These are phyloP conservation scores for Tinospora cordifolia DNA, from an alignment of 164 flowering plant species.

Conservation along the genomic window DNA sequence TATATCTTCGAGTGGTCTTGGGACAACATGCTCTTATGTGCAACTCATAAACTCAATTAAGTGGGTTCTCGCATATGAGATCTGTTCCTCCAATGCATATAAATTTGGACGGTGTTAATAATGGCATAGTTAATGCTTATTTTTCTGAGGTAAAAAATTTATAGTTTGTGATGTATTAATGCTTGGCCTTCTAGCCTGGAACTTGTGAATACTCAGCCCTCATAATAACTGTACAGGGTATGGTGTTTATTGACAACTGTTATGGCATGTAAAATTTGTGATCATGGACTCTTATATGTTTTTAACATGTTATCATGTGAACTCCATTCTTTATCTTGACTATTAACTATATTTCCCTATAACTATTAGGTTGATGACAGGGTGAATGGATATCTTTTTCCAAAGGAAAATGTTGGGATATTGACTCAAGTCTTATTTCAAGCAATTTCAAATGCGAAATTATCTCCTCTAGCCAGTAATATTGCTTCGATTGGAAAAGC, in stretches of 20 bases:
- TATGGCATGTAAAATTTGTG: background rate
- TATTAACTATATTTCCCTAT: conserved; percentile 31
- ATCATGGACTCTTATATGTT: background rate
- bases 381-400: conserved; percentile 84
- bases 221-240: background rate
- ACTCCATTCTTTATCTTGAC: background rate
- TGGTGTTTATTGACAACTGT: background rate
- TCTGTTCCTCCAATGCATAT: background rate
- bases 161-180: background rate
- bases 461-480: conserved; percentile 53
- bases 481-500: conserved; percentile 56
- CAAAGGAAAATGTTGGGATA: conserved; percentile 51
- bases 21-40: background rate
- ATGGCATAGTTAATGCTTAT: background rate
- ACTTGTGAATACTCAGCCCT: background rate
- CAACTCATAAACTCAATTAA: background rate
- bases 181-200: background rate
- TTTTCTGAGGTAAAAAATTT: background rate
- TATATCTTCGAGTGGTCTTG: background rate
- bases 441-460: conserved; percentile 50
- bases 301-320: background rate
- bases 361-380: conserved; percentile 68
- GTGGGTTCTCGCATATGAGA: background rate
- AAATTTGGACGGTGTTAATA: background rate
- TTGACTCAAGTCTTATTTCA: conserved; percentile 45